phyloP scores from a whole-genome alignment of 129 eudicot species.

The Calendula officinalis region DNA sequence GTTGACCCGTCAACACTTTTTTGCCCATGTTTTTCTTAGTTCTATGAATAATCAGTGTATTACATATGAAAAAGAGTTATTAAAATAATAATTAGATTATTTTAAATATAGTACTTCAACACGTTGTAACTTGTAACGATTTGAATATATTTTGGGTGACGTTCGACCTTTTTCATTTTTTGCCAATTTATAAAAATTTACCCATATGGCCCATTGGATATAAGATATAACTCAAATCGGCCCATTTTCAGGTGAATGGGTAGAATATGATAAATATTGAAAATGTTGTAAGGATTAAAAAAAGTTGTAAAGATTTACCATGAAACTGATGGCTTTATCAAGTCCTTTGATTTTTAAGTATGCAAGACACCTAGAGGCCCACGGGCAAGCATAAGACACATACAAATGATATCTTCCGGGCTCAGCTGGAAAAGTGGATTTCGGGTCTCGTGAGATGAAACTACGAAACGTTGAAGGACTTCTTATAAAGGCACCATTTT shows the following conservation, averaged over 20 bases:
- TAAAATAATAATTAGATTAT: neutral
- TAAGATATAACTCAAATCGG: neutral
- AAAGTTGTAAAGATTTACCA: slow-evolving; percentile 35
- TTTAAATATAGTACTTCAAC: neutral
- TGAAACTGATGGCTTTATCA: slow-evolving; percentile 67
- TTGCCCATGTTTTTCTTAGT: neutral
- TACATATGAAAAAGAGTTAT: neutral
- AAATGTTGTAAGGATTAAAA: neutral
- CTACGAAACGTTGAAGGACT: slow-evolving; percentile 79
- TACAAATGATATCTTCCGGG: slow-evolving; percentile 88
- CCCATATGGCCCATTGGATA: neutral
- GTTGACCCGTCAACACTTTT: neutral
- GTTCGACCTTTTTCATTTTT: neutral
- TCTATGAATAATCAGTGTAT: neutral
- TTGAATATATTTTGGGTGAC: neutral
- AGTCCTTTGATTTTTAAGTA: slow-evolving; percentile 82
- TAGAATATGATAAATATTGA: neutral
- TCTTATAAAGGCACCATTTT: slow-evolving; percentile 75
- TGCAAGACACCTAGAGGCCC: slow-evolving; percentile 93
- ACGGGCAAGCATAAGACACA: slow-evolving; percentile 92
- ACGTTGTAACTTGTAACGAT: neutral
- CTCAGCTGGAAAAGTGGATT: slow-evolving; percentile 70
- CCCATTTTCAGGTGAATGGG: neutral
- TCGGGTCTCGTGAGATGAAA: slow-evolving; percentile 66
- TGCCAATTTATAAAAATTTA: neutral